A percentile compares a stretch with the other conserved stretches of the same genome.
phyloP scores from a whole-genome alignment of 192 early-diverging fungal genomes.

The Paraglomus brasilianum region DNA sequence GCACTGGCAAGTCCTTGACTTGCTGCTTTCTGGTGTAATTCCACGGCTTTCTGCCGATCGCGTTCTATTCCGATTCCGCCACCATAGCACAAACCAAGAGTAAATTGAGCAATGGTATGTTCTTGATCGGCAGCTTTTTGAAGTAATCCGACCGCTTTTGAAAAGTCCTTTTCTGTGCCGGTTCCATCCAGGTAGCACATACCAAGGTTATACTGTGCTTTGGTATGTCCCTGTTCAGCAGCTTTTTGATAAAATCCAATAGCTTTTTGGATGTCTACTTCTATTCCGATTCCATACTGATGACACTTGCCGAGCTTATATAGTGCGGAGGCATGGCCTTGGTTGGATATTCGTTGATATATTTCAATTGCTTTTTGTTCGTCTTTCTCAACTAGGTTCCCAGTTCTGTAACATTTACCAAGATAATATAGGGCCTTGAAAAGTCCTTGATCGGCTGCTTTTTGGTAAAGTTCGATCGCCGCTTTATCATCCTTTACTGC shows the following conservation, averaged over 20 bases:
- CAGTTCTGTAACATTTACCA: constrained; percentile 60
- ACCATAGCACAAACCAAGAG: constrained; percentile 41
- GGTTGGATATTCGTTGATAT: constrained; percentile 61
- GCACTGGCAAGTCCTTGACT: constrained; percentile 30
- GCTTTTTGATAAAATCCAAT: constrained; percentile 43
- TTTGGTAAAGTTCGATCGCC: constrained; percentile 64
- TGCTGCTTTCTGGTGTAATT: constrained; percentile 40
- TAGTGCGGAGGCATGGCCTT: constrained; percentile 76
- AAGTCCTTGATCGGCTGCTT: constrained; percentile 53
- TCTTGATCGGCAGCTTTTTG: constrained; percentile 36
- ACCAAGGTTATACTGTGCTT: constrained; percentile 38
- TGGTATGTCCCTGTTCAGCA: constrained; percentile 36
- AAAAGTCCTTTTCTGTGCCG: constrained; percentile 9
- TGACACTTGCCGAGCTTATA: constrained; percentile 74
- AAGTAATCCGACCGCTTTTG: constrained; percentile 13
- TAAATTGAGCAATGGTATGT: constrained; percentile 33
- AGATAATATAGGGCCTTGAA: constrained; percentile 56
- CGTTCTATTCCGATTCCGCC: constrained; percentile 30
- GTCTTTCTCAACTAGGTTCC: constrained; percentile 54
- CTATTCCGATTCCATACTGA: constrained; percentile 19
- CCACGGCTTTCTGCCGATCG: constrained; percentile 33
- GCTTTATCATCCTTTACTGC: constrained; percentile 58
- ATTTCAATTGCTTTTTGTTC: constrained; percentile 53
- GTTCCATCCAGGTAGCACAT: constrained; percentile 40
- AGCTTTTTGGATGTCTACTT: constrained; percentile 30